Evolutionary conservation across 495 filamentous ascomycete genomes (phyloP), one percentile per base, ranked within the genome.

Genomic region (Cercophora samala): DNA sequence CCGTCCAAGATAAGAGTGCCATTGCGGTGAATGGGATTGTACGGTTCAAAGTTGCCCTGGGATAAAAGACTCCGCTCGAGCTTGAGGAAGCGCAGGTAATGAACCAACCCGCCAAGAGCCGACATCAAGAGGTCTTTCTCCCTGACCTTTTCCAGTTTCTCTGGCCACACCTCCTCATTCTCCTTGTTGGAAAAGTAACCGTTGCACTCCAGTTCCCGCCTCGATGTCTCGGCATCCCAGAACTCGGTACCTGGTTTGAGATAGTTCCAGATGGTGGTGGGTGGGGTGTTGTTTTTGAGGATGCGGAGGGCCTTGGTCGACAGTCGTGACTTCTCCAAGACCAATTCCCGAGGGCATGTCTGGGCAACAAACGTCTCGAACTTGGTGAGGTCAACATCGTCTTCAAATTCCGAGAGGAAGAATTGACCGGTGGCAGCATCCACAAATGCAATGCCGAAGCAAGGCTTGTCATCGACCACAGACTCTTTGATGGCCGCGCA

Each of bases 291-390:
- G 77, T 96, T 97, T 78, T 97, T 98, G 69, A 99, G 77, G 60
- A 98, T 98, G n/a, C 95, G 91, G 67, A 95, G 72, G 2, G 90
- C 90, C 74, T 93, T 93, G 18, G 88, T 86, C 0, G 94, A 97
- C 52, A 97, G 82, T 61, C 82, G 88, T 9, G 88, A 89, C 78
- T 97, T 98, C 75, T 99, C 96, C 2, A 99, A 80, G 18, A 99
- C 78, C 62, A 99, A 73, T 76, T 99, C 96, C 25, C 90, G 90
- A 2, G 96, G 96, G 18, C 90, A 86, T 23, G 88, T 97, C 73
- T 99, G 96, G 32, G 96, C 96, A 21, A 99, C 88, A 63, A 98
- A 91, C 0, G 96, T 99, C 82, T 99, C 96, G 72, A 99, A 98
- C 73, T 94, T 97, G 59, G 96, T 99, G 75, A 97, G 85, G 68